Conservation (phyloP, 148 eudicot genomes). For the Rhododendron ferrugineum region DNA sequence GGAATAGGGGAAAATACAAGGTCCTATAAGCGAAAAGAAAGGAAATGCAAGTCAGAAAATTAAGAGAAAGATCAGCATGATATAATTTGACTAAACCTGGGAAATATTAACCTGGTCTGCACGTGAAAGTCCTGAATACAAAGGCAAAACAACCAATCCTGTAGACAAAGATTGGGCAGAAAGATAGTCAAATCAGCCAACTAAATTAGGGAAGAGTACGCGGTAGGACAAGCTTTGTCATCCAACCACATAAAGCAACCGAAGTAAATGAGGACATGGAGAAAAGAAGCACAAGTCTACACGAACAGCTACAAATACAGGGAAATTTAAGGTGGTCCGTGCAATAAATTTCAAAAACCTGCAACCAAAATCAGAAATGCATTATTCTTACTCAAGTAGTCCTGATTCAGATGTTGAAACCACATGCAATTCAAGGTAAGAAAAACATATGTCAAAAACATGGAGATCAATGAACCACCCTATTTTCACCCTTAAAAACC, state of each 20-base stretch:
- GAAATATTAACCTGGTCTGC: conserved; percentile 68
- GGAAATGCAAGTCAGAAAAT: neutral
- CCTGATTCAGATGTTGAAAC: neutral
- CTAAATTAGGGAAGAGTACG: neutral
- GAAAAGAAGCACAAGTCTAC: neutral
- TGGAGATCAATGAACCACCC: neutral
- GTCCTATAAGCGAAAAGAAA: conserved; percentile 43
- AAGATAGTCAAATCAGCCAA: conserved; percentile 10
- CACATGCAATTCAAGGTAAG: neutral
- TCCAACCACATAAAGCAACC: neutral
- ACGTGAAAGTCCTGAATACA: conserved; percentile 95
- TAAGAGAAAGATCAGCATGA: neutral
- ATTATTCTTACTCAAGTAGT: neutral
- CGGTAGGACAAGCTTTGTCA: neutral
- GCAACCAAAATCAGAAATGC: neutral
- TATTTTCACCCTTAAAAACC: neutral
- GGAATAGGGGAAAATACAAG: conserved; percentile 83
- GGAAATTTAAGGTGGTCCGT: neutral
- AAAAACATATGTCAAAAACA: neutral
- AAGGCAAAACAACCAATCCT: conserved; percentile 81
- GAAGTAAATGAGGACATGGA: neutral
- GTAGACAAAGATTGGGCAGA: conserved; percentile 13
- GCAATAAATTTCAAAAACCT: neutral
- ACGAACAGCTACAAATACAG: neutral
- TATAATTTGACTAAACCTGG: neutral